Evolutionary conservation across 1,284 basidiomycete species (phyloP).

Genomic region (Pascua guehoae): DNA sequence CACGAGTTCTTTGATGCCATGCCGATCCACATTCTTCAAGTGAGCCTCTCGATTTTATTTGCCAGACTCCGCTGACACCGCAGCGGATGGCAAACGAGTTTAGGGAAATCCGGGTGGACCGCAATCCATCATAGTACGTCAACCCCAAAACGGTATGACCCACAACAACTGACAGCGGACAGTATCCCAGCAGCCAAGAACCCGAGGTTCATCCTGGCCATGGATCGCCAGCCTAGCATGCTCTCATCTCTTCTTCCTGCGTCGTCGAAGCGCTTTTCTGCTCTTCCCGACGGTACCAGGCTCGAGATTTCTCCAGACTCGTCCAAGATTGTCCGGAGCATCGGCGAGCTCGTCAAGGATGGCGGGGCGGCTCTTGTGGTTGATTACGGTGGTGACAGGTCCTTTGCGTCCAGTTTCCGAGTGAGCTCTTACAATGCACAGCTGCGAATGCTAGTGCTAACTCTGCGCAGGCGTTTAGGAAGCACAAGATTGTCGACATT

Average conservation of each 20-base stretch:
- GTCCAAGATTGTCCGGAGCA: constrained; percentile 62
- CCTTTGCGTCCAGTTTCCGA: constrained; percentile 72
- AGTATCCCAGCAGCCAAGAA: constrained; percentile 11
- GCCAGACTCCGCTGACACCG: neutral
- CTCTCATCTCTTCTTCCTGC: constrained; percentile 63
- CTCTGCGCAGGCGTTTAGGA: constrained; percentile 70
- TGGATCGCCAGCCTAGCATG: constrained; percentile 63
- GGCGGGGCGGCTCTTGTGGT: constrained; percentile 75
- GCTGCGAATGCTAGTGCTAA: no score
- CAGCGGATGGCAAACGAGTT: constrained; percentile 77
- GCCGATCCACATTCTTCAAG: constrained; percentile 86
- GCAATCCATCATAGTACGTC: constrained; percentile 33
- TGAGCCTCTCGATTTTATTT: constrained; percentile 39
- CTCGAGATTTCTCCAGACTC: constrained; percentile 74
- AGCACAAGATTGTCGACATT: constrained; percentile 79
- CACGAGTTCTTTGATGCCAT: constrained; percentile 99
- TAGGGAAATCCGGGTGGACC: constrained; percentile 78
- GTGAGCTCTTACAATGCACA: constrained; percentile 48
- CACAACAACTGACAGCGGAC: neutral
- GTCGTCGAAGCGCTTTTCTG: constrained; percentile 66
- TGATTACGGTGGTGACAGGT: constrained; percentile 80
- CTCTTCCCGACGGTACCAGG: constrained; percentile 63
- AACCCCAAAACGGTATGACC: no score
- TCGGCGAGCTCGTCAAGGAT: constrained; percentile 61
- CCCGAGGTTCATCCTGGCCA: constrained; percentile 59